These are phyloP conservation scores for Aspergillus sergii DNA, from an alignment of 2,329 filamentous ascomycete genomes.

Conservation along the genomic window DNA sequence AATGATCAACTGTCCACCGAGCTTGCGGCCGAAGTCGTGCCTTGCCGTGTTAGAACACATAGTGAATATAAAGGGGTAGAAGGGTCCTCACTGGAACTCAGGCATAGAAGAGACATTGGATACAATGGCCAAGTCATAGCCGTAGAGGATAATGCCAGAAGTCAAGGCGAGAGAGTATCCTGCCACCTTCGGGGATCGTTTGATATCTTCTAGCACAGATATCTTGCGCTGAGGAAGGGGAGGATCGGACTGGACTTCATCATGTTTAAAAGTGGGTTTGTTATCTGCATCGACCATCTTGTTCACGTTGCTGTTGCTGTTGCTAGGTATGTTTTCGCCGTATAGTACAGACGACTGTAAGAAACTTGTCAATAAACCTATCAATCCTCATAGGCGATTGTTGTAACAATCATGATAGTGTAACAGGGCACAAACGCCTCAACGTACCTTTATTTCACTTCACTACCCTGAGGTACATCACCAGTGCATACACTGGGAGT, in stretches of 20 bases:
- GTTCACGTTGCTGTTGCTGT: neutral
- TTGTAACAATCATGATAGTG: neutral
- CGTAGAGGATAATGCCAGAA: constrained; percentile 33
- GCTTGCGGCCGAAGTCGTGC: constrained; percentile 36
- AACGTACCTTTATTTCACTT: neutral
- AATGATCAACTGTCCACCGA: constrained; percentile 37
- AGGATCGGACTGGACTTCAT: neutral
- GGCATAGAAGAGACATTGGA: constrained; percentile 29
- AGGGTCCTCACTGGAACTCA: constrained; percentile 20
- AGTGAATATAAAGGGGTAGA: neutral
- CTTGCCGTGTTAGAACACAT: constrained; percentile 12
- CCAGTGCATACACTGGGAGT: neutral
- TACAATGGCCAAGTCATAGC: constrained; percentile 37
- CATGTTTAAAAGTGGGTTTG: constrained; percentile 1
- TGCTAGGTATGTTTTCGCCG: neutral
- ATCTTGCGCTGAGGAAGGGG: neutral
- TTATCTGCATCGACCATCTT: neutral
- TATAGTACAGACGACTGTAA: neutral
- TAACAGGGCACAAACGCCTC: neutral
- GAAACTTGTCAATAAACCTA: neutral
- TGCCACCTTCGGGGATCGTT: constrained; percentile 14
- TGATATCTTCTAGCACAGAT: constrained; percentile 9
- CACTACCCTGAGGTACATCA: neutral
- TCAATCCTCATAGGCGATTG: neutral
- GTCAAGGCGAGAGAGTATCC: constrained; percentile 23